Evolutionary conservation across 2,329 filamentous ascomycete species (phyloP).

Genomic region (Epichloe scottii): DNA sequence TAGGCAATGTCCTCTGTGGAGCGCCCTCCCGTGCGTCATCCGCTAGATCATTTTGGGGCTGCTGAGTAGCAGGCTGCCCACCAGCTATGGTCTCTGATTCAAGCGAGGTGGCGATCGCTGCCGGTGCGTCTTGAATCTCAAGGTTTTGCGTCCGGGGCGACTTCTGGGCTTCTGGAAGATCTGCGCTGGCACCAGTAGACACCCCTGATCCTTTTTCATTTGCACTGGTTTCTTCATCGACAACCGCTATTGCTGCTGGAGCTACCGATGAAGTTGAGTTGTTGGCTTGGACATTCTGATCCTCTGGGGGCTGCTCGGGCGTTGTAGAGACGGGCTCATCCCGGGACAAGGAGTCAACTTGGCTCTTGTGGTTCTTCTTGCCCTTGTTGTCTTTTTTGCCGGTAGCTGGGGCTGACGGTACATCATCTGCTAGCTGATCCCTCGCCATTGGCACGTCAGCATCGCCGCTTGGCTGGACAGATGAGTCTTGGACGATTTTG

Average conservation of each 20-base stretch:
- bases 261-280: not conserved
- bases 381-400: conserved; percentile 13
- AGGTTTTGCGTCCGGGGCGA: not conserved
- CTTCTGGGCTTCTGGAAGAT: not conserved
- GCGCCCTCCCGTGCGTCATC: not conserved
- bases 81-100: not conserved
- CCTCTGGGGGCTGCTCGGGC: not conserved
- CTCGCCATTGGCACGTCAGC: not conserved
- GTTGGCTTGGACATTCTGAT: not conserved
- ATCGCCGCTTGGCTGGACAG: conserved; percentile 1
- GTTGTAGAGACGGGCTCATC: not conserved
- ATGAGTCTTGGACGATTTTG: not conserved
- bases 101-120: not conserved
- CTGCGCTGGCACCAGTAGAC: not conserved
- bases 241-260: not conserved
- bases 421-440: conserved; percentile 6
- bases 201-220: not conserved
- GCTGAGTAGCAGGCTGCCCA: not conserved
- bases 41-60: not conserved
- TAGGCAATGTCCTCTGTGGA: conserved; percentile 11
- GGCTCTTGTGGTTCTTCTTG: conserved; percentile 8
- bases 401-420: conserved; percentile 3
- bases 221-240: not conserved
- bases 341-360: conserved; percentile 4
- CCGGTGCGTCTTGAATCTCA: not conserved